phyloP scores from a whole-genome alignment of 2,329 filamentous ascomycete genomes.

The Dactylonectria estremocensis region DNA sequence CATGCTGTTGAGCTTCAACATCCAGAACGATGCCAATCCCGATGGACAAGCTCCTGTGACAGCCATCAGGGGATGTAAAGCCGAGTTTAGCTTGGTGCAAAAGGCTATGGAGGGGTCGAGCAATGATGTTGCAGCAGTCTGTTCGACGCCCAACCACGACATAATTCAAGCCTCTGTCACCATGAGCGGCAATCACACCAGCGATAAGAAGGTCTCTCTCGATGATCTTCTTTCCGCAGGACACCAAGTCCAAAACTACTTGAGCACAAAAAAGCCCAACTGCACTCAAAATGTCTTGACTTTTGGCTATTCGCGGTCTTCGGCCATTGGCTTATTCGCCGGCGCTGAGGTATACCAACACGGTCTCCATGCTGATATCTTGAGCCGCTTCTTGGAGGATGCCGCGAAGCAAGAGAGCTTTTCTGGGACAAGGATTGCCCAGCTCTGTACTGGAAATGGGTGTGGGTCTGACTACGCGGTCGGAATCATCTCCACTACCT shows the following conservation, averaged over 20 bases:
- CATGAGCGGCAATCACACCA: constrained; percentile 1
- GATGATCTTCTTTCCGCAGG: constrained; percentile 16
- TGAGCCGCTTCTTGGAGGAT: constrained; percentile 34
- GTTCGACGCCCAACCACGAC: constrained; percentile 17
- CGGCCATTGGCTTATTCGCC: constrained; percentile 40
- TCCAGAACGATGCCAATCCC: not conserved
- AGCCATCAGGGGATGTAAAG: not conserved
- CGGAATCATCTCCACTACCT: constrained; percentile 48
- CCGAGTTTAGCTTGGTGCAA: not conserved
- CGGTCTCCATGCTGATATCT: constrained; percentile 33
- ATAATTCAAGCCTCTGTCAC: constrained; percentile 13
- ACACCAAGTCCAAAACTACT: constrained; percentile 17
- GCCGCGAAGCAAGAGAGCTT: constrained; percentile 25
- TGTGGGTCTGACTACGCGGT: constrained; percentile 48
- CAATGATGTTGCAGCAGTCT: constrained; percentile 15
- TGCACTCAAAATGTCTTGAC: constrained; percentile 32
- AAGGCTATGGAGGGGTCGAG: constrained; percentile 4
- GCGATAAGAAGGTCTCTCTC: constrained; percentile 3
- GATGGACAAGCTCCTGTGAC: not conserved
- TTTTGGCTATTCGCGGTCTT: constrained; percentile 35
- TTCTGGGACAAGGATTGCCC: constrained; percentile 41
- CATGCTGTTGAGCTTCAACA: not conserved
- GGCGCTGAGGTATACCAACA: constrained; percentile 44
- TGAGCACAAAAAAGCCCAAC: constrained; percentile 27
- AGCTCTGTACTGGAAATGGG: constrained; percentile 47